phyloP scores from a whole-genome alignment of 2,329 filamentous ascomycete species.

The Corynespora cassiicola region DNA sequence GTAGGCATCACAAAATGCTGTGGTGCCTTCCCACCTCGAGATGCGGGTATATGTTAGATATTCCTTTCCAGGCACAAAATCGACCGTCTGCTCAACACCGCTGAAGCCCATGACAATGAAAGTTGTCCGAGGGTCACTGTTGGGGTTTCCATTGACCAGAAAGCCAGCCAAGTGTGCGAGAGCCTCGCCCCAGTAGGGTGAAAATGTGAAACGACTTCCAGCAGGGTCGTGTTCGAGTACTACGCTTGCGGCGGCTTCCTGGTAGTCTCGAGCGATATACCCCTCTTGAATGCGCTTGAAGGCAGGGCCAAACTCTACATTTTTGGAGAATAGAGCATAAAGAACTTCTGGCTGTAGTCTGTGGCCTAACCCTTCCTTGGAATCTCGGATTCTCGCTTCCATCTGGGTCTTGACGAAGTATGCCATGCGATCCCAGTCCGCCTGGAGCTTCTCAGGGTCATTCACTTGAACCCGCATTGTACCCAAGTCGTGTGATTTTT shows the following conservation, averaged over 20 bases:
- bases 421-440: conserved; percentile 5
- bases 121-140: neutral
- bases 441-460: conserved; percentile 9
- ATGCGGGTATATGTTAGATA: conserved; percentile 3
- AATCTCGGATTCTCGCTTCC: neutral
- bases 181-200: conserved; percentile 15
- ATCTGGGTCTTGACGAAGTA: conserved; percentile 5
- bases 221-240: conserved; percentile 7
- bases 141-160: conserved; percentile 11
- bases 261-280: conserved; percentile 19
- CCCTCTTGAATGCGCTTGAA: conserved; percentile 21
- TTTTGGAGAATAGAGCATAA: conserved; percentile 27
- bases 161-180: conserved; percentile 15
- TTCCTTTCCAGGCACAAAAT: conserved; percentile 1
- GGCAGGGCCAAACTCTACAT: conserved; percentile 19
- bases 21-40: conserved; percentile 1
- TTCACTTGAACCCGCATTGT: conserved; percentile 7
- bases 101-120: conserved; percentile 5
- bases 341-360: conserved; percentile 14
- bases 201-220: conserved; percentile 8
- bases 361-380: conserved; percentile 4
- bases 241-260: conserved; percentile 6
- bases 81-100: conserved; percentile 3
- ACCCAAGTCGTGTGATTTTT: conserved; percentile 11
- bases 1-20: neutral